Conservation (phyloP, 2,329 filamentous ascomycete species). For the Colletotrichum zoysiae region DNA sequence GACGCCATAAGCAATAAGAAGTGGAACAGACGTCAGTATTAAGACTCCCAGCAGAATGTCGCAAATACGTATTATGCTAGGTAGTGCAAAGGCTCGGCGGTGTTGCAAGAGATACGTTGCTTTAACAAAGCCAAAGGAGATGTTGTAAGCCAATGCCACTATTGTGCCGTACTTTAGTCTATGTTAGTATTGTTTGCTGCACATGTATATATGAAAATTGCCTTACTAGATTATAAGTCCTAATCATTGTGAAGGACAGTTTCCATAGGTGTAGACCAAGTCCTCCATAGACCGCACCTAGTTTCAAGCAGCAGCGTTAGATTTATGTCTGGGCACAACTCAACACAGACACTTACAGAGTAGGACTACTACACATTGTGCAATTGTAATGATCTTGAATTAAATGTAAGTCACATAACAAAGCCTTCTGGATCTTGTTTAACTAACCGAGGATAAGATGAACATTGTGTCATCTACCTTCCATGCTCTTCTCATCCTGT, state of each 20-base stretch:
- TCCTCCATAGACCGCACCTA: background rate
- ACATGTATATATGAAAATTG: background rate
- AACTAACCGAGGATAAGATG: constrained; percentile 9
- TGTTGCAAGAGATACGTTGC: constrained; percentile 54
- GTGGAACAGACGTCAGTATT: background rate
- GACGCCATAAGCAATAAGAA: background rate
- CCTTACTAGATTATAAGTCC: background rate
- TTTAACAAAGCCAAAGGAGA: constrained; percentile 48
- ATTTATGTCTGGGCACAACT: background rate
- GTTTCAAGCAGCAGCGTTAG: background rate
- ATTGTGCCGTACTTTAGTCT: constrained; percentile 5
- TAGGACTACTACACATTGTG: background rate
- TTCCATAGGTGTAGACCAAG: background rate
- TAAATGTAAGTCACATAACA: background rate
- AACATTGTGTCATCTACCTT: constrained; percentile 45
- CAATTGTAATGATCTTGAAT: background rate
- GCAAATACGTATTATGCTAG: constrained; percentile 20
- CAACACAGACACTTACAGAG: background rate
- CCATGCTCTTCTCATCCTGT: constrained; percentile 44
- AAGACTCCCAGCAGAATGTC: constrained; percentile 18
- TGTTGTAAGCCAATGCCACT: constrained; percentile 48
- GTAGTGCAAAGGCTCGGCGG: constrained; percentile 48
- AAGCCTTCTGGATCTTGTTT: background rate
- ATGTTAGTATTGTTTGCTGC: background rate
- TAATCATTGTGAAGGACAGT: rapidly evolving